Evolutionary conservation across 257 asterid species (phyloP).

Genomic region (Forsythia viridissima): DNA sequence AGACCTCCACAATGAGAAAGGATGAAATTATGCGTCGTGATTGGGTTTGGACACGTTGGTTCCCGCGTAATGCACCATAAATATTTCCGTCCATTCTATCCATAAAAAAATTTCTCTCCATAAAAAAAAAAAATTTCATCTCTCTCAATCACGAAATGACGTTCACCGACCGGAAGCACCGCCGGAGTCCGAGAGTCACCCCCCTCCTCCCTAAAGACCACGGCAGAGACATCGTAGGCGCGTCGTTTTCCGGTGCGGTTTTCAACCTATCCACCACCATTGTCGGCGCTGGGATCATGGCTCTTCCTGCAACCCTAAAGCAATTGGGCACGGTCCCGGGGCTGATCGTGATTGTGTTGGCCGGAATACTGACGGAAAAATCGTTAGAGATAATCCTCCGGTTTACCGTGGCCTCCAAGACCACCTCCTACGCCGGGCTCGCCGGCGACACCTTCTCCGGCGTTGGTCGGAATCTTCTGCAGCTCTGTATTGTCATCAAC

Average conservation of each 20-base stretch:
- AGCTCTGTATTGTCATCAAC: conserved; percentile 66
- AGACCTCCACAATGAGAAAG: no score
- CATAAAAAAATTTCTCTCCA: conserved; percentile 5
- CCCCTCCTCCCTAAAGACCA: conserved; percentile 66
- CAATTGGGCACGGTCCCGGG: conserved; percentile 79
- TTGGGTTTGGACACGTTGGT: neutral
- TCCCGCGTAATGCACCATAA: neutral
- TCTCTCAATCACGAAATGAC: conserved; percentile 35
- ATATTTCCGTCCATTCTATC: neutral
- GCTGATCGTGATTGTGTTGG: conserved; percentile 56
- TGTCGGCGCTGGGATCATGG: conserved; percentile 94
- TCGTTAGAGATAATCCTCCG: conserved; percentile 74
- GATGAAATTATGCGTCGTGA: no score
- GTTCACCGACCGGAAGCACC: conserved; percentile 56
- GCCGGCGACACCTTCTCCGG: conserved; percentile 68
- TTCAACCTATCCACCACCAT: conserved; percentile 83
- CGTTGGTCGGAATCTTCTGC: conserved; percentile 63
- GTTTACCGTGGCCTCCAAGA: conserved; percentile 67
- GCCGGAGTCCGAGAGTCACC: conserved; percentile 64
- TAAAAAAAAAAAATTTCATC: neutral
- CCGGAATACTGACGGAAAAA: conserved; percentile 71
- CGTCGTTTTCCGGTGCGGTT: conserved; percentile 76
- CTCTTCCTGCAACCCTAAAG: conserved; percentile 80
- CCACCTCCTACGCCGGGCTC: conserved; percentile 64
- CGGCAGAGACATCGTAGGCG: conserved; percentile 45